phyloP scores from a whole-genome alignment of 225 moss, liverwort and hornwort species.

The Pseudisothecium myosuroides region DNA sequence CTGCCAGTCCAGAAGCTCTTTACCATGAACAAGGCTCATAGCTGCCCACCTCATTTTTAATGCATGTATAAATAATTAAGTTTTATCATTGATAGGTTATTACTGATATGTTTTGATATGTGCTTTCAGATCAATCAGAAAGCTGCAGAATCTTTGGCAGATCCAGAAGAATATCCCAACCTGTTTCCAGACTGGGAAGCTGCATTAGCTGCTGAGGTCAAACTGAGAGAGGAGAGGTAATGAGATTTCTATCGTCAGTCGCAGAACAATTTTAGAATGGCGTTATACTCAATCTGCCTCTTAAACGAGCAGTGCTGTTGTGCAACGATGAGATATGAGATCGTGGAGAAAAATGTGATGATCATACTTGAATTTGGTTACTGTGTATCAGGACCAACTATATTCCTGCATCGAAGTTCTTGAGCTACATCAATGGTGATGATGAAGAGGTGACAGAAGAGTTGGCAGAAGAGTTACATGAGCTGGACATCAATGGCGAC shows the following conservation, averaged over 20 bases:
- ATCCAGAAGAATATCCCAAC: slow-evolving; percentile 89
- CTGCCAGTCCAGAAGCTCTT: neutral
- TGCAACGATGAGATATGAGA: neutral
- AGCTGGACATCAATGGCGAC: slow-evolving; percentile 30
- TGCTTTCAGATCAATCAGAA: slow-evolving; percentile 74
- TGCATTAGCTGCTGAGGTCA: slow-evolving; percentile 62
- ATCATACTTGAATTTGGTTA: neutral
- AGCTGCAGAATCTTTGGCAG: slow-evolving; percentile 92
- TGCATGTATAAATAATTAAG: neutral
- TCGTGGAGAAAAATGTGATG: neutral
- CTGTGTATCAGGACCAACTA: slow-evolving; percentile 31
- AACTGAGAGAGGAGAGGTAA: slow-evolving; percentile 53
- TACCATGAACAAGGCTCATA: neutral
- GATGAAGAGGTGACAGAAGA: slow-evolving; percentile 49
- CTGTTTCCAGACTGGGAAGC: slow-evolving; percentile 84
- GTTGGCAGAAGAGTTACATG: slow-evolving; percentile 51
- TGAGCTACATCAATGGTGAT: slow-evolving; percentile 32
- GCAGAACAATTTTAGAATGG: neutral
- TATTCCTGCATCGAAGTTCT: slow-evolving; percentile 40
- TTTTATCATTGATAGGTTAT: neutral
- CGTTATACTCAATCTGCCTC: neutral
- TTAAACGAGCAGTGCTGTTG: neutral
- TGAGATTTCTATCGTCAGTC: neutral
- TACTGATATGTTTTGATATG: neutral
- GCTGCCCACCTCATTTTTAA: neutral